A percentile compares a stretch with the other conserved stretches of the same genome.
Conservation (phyloP, 495 filamentous ascomycete species). For the Daldinia decipiens region DNA sequence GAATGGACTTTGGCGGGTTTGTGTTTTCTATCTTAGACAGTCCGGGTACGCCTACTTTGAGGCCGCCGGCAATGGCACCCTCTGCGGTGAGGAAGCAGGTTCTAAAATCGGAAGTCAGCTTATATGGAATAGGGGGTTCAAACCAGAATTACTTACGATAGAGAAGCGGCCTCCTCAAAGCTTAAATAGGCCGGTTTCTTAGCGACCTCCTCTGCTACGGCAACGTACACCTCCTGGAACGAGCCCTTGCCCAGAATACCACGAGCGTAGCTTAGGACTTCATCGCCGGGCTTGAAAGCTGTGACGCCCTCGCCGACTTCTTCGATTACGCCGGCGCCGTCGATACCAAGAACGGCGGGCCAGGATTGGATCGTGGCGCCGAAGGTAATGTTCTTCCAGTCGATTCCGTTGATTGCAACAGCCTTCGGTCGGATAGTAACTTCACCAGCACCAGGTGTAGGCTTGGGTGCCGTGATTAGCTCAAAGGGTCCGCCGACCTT, state of each 20-base stretch:
- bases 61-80: conserved; percentile 45
- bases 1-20: conserved; percentile 46
- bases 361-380: conserved; percentile 47
- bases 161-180: conserved; percentile 57
- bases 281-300: conserved; percentile 51
- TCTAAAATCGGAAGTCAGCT: conserved; percentile 35
- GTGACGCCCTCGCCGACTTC: conserved; percentile 44
- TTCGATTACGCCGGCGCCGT: conserved; percentile 54
- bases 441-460: conserved; percentile 46
- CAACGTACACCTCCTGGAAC: conserved; percentile 54
- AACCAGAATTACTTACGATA: conserved; percentile 46
- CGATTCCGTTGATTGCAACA: conserved; percentile 53
- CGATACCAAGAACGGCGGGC: conserved; percentile 54
- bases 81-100: conserved; percentile 55
- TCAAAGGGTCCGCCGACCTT: conserved; percentile 24
- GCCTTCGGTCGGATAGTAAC: conserved; percentile 52
- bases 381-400: conserved; percentile 52
- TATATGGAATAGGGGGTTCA: background rate
- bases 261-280: conserved; percentile 48
- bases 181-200: conserved; percentile 51
- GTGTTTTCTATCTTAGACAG: conserved; percentile 29
- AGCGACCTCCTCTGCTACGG: conserved; percentile 51
- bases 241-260: conserved; percentile 44
- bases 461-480: conserved; percentile 35
- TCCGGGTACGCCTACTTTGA: conserved; percentile 48